These are phyloP conservation scores for Colletotrichum neosansevieriae DNA, from an alignment of 2,329 filamentous ascomycete genomes.

Conservation along the genomic window DNA sequence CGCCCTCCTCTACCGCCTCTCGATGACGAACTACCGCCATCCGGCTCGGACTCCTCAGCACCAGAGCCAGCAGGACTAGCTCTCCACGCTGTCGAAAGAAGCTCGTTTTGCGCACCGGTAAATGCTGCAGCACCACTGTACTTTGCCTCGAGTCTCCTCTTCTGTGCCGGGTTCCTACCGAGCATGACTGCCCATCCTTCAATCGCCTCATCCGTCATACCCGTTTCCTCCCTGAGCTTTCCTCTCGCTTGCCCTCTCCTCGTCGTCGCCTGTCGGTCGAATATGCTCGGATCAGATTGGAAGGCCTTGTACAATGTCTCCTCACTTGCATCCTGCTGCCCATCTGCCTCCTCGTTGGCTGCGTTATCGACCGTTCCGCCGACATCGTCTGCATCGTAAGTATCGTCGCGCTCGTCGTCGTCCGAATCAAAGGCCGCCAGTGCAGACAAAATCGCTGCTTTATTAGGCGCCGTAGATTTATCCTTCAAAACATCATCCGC, in stretches of 20 bases:
- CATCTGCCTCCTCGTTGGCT: slow-evolving; percentile 67
- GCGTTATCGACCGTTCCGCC: slow-evolving; percentile 85
- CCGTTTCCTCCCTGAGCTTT: slow-evolving; percentile 79
- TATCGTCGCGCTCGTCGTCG: slow-evolving; percentile 97
- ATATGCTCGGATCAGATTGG: slow-evolving; percentile 72
- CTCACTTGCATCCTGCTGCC: slow-evolving; percentile 68
- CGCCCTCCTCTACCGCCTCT: slow-evolving; percentile 61
- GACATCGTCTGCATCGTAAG: slow-evolving; percentile 92
- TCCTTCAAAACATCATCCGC: slow-evolving; percentile 80
- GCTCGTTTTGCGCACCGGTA: slow-evolving; percentile 72
- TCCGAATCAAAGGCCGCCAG: slow-evolving; percentile 91
- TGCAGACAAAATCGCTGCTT: slow-evolving; percentile 89
- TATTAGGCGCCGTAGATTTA: slow-evolving; percentile 74
- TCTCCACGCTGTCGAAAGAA: slow-evolving; percentile 76
- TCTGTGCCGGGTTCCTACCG: slow-evolving; percentile 74
- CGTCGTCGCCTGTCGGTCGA: slow-evolving; percentile 78
- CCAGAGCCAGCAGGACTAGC: slow-evolving; percentile 65
- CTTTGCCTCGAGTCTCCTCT: slow-evolving; percentile 77
- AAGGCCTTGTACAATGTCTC: slow-evolving; percentile 80
- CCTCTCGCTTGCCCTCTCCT: slow-evolving; percentile 72
- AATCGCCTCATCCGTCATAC: slow-evolving; percentile 92
- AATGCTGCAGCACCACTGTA: slow-evolving; percentile 66
- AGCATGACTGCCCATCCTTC: slow-evolving; percentile 96
- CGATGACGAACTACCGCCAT: slow-evolving; percentile 54
- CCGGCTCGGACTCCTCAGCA: slow-evolving; percentile 67